phyloP scores from a whole-genome alignment of 2,329 filamentous ascomycete species.

The Aspergillus puulaauensis region DNA sequence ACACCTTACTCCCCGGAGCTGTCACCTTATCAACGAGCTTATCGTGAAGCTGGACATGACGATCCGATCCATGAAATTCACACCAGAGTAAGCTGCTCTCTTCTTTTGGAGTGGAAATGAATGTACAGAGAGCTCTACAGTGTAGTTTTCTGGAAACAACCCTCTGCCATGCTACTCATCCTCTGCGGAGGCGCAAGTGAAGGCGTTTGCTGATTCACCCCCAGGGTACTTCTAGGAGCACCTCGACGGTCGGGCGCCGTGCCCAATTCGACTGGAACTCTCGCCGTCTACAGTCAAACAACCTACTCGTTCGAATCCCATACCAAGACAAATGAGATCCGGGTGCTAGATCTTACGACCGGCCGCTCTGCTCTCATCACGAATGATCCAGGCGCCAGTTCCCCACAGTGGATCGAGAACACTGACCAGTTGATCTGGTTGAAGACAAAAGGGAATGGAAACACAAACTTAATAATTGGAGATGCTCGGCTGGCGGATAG shows the following conservation, averaged over 20 bases:
- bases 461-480: constrained; percentile 47
- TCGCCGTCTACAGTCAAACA: constrained; percentile 49
- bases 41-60: constrained; percentile 34
- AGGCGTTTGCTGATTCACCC: not conserved
- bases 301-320: constrained; percentile 52
- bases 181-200: not conserved
- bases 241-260: constrained; percentile 46
- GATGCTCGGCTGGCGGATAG: constrained; percentile 41
- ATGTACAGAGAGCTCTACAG: not conserved
- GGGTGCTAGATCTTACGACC: constrained; percentile 44
- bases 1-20: constrained; percentile 14
- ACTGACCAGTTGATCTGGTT: constrained; percentile 48
- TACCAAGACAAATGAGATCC: constrained; percentile 47
- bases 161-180: not conserved
- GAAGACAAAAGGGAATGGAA: constrained; percentile 45
- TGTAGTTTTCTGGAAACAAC: not conserved
- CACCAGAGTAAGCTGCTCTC: constrained; percentile 37
- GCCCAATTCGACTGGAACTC: constrained; percentile 47
- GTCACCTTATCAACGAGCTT: constrained; percentile 15
- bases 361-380: constrained; percentile 44
- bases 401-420: constrained; percentile 48
- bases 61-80: constrained; percentile 42
- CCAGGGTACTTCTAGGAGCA: constrained; percentile 47
- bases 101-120: not conserved
- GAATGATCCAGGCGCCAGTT: constrained; percentile 45